Base-by-base conservation (phyloP, 2,329 filamentous ascomycete species). In the Beauveria australis region DNA sequence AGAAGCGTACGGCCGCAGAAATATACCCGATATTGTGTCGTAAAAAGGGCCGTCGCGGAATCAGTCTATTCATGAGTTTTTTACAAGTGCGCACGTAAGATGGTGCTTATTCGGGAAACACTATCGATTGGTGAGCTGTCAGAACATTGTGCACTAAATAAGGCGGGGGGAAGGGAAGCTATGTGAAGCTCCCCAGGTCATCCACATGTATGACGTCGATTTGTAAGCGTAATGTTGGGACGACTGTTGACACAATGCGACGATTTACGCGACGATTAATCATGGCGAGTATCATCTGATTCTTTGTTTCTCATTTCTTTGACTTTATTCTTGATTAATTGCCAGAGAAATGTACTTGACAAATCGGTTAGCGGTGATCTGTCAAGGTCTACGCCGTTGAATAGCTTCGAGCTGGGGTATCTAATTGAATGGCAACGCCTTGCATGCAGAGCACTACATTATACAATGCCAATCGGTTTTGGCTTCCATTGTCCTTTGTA, bases 401-500 rank as follows among this genome's bases (percentile, higher is more conserved):
- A 24, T 49, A 59, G 46, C 46, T 52, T 51, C 4, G 12, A 51
- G 24, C 16, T 59, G 47, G 55, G 55, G 55, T 59, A 59, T 59
- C 55, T 52, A 26, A 16, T 57, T n/a, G 43, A 24, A 59, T 33
- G 24, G 9, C 28, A 58, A 58, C 44, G 55, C 33, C 37, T 18
- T 51, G 43, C 47, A 51, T 43, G 18, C 46, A 44, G 18, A 22
- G 47, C 28, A 26, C 26, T 47, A 43, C 16, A 24, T 73, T 67
- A 85, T 9, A 80, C 75, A 57, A 81, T 73, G 5, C 83, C 83
- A 65, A 86, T 85, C 0, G 83, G 83, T 65, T 80, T 83, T 10
- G 82, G 76, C 61, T 77, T 78, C 83, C 83, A 86, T 2, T 73
- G 68, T 8, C 80, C 81, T 53, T 79, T 71, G 64, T 79, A 81